Evolutionary conservation across 2,329 filamentous ascomycete genomes (phyloP).

Genomic region (Didymella exigua): DNA sequence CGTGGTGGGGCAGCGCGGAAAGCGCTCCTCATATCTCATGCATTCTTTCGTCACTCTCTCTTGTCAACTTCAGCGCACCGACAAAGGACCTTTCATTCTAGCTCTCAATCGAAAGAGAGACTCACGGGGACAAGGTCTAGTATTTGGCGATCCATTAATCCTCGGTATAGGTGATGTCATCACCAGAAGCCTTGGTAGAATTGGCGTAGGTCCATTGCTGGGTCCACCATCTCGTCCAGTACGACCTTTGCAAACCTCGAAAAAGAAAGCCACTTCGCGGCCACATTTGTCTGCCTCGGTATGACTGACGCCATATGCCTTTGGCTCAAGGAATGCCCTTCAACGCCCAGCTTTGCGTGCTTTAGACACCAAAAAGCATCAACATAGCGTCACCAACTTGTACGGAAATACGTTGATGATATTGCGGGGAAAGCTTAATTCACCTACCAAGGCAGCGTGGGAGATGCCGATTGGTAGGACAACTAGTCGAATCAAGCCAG

Average conservation of each 20-base stretch:
- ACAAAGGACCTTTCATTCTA: neutral
- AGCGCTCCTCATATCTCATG: neutral
- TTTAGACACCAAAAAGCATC: neutral
- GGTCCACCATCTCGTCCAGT: neutral
- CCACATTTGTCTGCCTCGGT: neutral
- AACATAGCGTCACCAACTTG: neutral
- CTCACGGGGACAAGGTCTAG: neutral
- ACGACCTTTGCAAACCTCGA: neutral
- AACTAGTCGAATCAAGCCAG: neutral
- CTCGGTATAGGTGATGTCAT: too few relatives aligned
- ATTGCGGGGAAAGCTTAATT: neutral
- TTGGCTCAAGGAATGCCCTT: neutral
- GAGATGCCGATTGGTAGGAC: neutral
- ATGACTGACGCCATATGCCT: neutral
- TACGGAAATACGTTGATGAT: neutral
- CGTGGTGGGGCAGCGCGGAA: slow-evolving; percentile 7
- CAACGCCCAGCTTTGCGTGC: neutral
- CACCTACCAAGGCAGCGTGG: neutral
- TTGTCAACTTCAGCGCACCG: neutral
- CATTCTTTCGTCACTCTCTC: neutral
- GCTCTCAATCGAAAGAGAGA: neutral
- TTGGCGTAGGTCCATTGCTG: too few relatives aligned
- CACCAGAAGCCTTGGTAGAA: too few relatives aligned
- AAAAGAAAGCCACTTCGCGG: neutral
- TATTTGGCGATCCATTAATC: neutral